Percentiles rank a stretch among this genome's conserved stretches.
phyloP scores from a whole-genome alignment of 768 basidiomycete genomes.

The Tulasnella sp. region DNA sequence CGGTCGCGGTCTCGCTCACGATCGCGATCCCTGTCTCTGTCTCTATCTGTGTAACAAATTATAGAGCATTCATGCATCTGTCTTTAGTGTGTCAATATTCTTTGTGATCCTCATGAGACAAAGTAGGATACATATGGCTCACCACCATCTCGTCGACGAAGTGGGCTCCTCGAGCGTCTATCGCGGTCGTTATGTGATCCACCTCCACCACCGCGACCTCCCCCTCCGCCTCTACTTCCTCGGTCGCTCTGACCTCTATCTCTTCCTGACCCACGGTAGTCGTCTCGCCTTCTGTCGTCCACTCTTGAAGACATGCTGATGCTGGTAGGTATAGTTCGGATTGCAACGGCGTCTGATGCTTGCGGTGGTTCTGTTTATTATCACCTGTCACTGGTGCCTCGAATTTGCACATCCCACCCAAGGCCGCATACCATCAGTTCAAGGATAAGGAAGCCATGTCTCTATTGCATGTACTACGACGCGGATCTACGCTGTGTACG shows the following conservation, averaged over 20 bases:
- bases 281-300: constrained; percentile 11
- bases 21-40: constrained; percentile 29
- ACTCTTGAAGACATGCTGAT: constrained; percentile 2
- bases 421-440: too few species aligned
- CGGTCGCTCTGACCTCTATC: neutral
- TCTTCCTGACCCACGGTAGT: neutral
- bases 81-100: constrained; percentile 13
- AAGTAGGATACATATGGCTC: neutral
- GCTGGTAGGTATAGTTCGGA: neutral
- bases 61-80: constrained; percentile 5
- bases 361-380: neutral
- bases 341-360: neutral
- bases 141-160: constrained; percentile 5
- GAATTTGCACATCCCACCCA: too few species aligned
- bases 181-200: neutral
- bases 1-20: constrained; percentile 31
- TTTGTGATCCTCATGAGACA: neutral
- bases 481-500: too few species aligned
- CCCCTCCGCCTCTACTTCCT: neutral
- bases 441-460: too few species aligned
- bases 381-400: too few species aligned
- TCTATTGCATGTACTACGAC: too few species aligned
- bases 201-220: constrained; percentile 1
- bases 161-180: constrained; percentile 9
- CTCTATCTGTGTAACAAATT: constrained; percentile 32